Base-by-base conservation (phyloP, 2,329 filamentous ascomycete species). In the Gliomastix tumulicola region DNA sequence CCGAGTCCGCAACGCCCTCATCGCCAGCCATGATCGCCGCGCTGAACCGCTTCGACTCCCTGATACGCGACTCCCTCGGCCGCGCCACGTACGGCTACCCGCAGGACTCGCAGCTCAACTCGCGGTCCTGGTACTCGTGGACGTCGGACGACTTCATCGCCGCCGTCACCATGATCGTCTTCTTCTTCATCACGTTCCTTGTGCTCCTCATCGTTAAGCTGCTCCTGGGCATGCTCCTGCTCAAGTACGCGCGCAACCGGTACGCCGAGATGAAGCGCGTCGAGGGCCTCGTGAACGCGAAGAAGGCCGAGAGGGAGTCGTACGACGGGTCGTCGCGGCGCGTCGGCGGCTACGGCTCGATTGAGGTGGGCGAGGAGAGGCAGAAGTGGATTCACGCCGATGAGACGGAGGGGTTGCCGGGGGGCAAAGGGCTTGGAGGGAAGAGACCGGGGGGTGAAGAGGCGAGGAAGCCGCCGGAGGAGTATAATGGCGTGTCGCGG, bases 321-420 rank as follows among this genome's bases (percentile, higher is more conserved):
- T 78, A 79, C 41, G 78, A 84, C 11, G 80, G 86, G 0, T 76
- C 82, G 5, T 88, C 86, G 0, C 82, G 80, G 50, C 69, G 89
- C 2, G 67, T 87, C 3, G 90, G 90, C 0, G 85, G 86, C 0
- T 94, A 82, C 65, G 89, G 88, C 0, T 76, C 86, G 2, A 81
- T 95, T 0, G 92, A 97, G 53, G 78, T 97, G 0, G 85, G 84
- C 20, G 90, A 97, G 25, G 89, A 96, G 32, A 82, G 89, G 54
- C 71, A 86, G 45, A 69, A 82, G 37, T 86, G 84, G 79, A 87
- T 98, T 15, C 94, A 95, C 53, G 79, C 78, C 5, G 92, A 95
- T 55, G 87, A 94, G 55, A 69, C 74, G 0, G 87, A 92, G 28
- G 84, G 79, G 0, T 54, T 86, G 41, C 71, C 69, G 48, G 76